Conservation (phyloP, 202 grass and related monocot genomes). For the Carex sylvatica region DNA sequence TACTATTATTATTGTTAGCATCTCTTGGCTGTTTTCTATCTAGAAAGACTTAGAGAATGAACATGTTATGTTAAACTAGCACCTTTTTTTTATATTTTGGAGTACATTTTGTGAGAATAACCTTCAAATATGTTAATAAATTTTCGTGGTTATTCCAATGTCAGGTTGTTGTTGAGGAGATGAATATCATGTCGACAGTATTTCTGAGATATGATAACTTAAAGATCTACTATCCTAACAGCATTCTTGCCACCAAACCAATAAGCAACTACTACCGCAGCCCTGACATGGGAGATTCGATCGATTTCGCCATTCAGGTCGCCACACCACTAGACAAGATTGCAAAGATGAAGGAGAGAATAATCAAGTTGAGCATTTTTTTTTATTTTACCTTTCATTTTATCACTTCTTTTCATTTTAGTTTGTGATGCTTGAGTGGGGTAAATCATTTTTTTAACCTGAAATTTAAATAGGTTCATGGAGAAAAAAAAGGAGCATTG, state of each 20-base stretch:
- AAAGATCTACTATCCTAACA: slow-evolving; percentile 86
- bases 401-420: background rate
- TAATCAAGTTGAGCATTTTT: slow-evolving; percentile 44
- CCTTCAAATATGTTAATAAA: background rate
- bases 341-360: slow-evolving; percentile 61
- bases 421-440: background rate
- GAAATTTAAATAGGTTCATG: slow-evolving; percentile 39
- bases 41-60: background rate
- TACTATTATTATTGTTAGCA: background rate
- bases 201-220: slow-evolving; percentile 79
- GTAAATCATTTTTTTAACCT: background rate
- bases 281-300: slow-evolving; percentile 77
- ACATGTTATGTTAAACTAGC: background rate
- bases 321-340: slow-evolving; percentile 76
- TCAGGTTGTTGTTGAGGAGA: slow-evolving; percentile 85
- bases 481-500: slow-evolving; percentile 83
- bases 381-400: slow-evolving; percentile 16
- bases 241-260: slow-evolving; percentile 57
- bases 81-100: background rate
- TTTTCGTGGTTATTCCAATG: background rate
- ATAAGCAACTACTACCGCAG: slow-evolving; percentile 84
- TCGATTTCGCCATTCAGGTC: slow-evolving; percentile 79
- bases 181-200: slow-evolving; percentile 90
- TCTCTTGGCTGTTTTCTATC: background rate
- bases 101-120: background rate